phyloP scores from a whole-genome alignment of 768 basidiomycete genomes.

The Phanerodontia chrysosporium region DNA sequence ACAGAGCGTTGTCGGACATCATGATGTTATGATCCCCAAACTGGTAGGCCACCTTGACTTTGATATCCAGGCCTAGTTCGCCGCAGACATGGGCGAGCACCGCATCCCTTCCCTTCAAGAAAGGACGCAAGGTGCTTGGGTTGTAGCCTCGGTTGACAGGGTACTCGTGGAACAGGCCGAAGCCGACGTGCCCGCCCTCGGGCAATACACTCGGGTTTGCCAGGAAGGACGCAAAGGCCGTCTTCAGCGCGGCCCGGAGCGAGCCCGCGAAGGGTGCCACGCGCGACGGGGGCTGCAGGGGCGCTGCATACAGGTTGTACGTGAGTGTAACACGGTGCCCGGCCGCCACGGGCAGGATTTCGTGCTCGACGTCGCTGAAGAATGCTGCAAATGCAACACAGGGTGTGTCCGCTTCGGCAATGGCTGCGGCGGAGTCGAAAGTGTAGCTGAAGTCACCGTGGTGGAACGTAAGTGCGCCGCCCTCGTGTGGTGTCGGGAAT shows the following conservation, averaged over 20 bases:
- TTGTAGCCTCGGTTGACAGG: conserved; percentile 17
- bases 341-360: conserved; percentile 33
- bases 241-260: neutral
- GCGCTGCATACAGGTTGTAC: conserved; percentile 30
- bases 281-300: neutral
- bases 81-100: neutral
- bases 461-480: conserved; percentile 35
- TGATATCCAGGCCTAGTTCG: neutral
- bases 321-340: conserved; percentile 40
- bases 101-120: conserved; percentile 11
- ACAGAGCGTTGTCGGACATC: too few relatives aligned
- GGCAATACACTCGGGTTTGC: conserved; percentile 28
- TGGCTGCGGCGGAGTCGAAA: conserved; percentile 27
- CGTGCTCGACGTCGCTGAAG: conserved; percentile 38
- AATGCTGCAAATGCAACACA: conserved; percentile 35
- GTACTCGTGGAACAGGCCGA: conserved; percentile 32
- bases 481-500: conserved; percentile 40
- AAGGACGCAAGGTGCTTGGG: neutral
- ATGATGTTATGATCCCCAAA: too few relatives aligned
- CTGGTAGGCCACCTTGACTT: neutral
- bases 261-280: neutral
- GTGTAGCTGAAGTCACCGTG: conserved; percentile 21
- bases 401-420: neutral
- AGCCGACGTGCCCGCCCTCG: conserved; percentile 33
- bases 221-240: conserved; percentile 23